A percentile compares a stretch with the other conserved stretches of the same genome.
phyloP scores from a whole-genome alignment of 345 rosid genomes.

The Ceriops tagal region DNA sequence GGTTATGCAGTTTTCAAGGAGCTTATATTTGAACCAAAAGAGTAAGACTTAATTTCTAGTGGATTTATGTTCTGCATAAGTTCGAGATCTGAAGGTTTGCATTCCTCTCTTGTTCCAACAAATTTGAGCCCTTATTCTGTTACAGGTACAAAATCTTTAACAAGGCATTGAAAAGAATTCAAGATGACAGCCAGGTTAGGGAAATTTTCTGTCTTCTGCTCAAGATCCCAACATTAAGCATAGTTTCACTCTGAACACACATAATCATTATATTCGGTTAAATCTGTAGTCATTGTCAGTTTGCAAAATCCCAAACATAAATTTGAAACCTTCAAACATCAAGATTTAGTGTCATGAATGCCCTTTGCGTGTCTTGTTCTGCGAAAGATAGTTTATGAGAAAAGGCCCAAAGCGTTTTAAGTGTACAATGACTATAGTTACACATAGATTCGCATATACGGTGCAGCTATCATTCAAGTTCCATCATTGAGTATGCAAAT shows the following conservation, averaged over 20 bases:
- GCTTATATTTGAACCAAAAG: conserved; percentile 91
- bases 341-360: no score
- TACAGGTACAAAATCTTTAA: conserved; percentile 80
- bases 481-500: no score
- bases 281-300: no score
- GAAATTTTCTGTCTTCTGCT: conserved; percentile 4
- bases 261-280: neutral
- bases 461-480: no score
- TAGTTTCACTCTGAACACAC: neutral
- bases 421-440: no score
- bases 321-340: no score
- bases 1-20: conserved; percentile 86
- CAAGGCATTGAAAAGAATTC: conserved; percentile 83
- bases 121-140: conserved; percentile 18
- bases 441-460: no score
- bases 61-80: conserved; percentile 3
- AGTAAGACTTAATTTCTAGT: conserved; percentile 44
- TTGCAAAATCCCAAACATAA: no score
- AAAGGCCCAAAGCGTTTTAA: no score
- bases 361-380: no score
- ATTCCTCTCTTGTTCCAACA: neutral
- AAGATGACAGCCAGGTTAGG: conserved; percentile 87
- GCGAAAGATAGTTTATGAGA: no score
- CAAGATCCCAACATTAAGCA: neutral
- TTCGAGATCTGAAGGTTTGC: conserved; percentile 10